Evolutionary conservation across 2,329 filamentous ascomycete species (phyloP), one percentile per base, ranked within the genome.

Genomic region (Fusarium humuli): DNA sequence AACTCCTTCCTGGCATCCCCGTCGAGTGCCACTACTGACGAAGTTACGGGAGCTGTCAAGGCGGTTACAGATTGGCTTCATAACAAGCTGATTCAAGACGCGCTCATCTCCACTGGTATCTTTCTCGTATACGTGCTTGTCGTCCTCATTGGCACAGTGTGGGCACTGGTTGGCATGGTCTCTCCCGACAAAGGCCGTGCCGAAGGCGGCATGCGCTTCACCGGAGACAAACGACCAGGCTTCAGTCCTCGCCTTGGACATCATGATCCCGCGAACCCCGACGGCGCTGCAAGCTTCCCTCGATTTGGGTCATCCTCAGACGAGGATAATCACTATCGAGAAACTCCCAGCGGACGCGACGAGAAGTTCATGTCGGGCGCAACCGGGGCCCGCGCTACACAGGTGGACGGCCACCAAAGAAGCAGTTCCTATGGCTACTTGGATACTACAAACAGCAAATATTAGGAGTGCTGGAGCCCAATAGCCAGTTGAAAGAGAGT

Each of bases 81-180:
- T 74, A 86, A 87, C 58, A 88, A 85, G 69, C 89, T 99, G 68
- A 84, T 89, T 50, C 88, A 90, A 65, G 93, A 98, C 80, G 90
- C 92, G 3, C 87, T 97, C 69, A 94, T 98, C 72, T 92, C 94
- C 4, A 85, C 87, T 0, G 88, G 86, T 53, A 82, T 99, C 7
- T 81, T 98, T 14, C 82, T 93, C 6, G 81, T 97, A 29, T 99
- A 94, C 85, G 75, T 97, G 56, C 79, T 96, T 66, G 86, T 97
- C 62, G 88, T 93, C 7, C 84, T 98, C 37, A 85, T 92, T 49
- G 96, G 93, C 50, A 80, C 95, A 58, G 80, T 88, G 49, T 88
- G 93, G 63, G 90, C 91, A 29, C 79, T 90, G 61, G 84, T 85
- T 34, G 85, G 90, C 58, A 88, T 92, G 81, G 82, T 84, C 57